Evolutionary conservation across 257 asterid species (phyloP), one percentile per base, ranked within the genome.

Genomic region (Ligustrum vulgare): DNA sequence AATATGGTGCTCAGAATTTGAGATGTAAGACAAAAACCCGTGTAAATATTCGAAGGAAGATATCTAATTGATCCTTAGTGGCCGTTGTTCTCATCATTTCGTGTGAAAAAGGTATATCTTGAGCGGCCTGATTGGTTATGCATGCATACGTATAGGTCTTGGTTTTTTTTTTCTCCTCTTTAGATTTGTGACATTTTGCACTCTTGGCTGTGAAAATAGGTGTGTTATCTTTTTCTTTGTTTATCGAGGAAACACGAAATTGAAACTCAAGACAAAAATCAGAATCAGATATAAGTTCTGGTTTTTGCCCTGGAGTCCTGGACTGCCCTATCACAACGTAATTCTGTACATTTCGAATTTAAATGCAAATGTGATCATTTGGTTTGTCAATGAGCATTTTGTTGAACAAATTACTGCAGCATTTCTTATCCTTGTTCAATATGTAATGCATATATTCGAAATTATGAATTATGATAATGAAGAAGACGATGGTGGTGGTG

Each of bases 361-460:
- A 1, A 37, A 54, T 37, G 60, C n/a, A 18, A 63, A 54, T 31
- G 45, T 70, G 5, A 65, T 66, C 51, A n/a, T 65, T 76, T 56
- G 71, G 72, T 72, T 60, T 49, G 77, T 79, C 54, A 72, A 51
- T 58, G 36, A 15, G 68, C 32, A 8, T 54, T 51, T 43, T 43
- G 10, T 69, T 69, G n/a, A 49, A 66, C 65, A 71, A 8, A 16
- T 67, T 33, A 13, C 34, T 13, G 9, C 18, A 1, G 20, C 8
- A 5, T 34, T 28, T 13, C n/a, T 13, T 1, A 15, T 31, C 23
- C 25, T 45, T 45, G 54, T n/a, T 45, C 54, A 45, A 45, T 45
- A 34, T 0, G 23, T 4, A 18, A 67, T 18, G 72, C 9, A 35
- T 36, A 45, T 67, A 18, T 4, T 12, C 0, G 45, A 2, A 43